Evolutionary conservation across 345 rosid genomes (phyloP), one percentile per base, ranked within the genome.

Genomic region (Cochlearia excelsa): DNA sequence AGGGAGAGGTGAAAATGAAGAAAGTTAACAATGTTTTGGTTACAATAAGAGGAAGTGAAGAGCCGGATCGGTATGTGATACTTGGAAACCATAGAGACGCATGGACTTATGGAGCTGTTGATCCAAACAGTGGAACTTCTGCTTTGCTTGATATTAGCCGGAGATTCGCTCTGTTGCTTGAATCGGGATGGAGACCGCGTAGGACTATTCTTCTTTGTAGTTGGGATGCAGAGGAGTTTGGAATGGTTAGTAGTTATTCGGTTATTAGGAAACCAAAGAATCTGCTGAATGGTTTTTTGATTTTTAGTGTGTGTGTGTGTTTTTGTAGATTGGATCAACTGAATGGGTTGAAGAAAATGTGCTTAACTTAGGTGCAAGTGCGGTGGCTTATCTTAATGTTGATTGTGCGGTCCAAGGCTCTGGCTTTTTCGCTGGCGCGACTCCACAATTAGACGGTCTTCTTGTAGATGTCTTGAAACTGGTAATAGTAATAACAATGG

Each of bases 181-280:
- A 55, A 46, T 75, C 58, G 53, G 97, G 99, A 27, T 93, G 95
- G 97, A 85, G 74, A 0, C 99, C 99, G 70, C 85, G 86, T 49
- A 85, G 99, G 56, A 89, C 94, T 41, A 78, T 93, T 45, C 74
- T 87, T 42, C 80, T 93, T 43, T 80, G 85, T 61, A 93, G 99
- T 68, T 93, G 99, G 99, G 99, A 93, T 65, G 99, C 92, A 0
- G 99, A 93, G 74, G 99, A 93, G 79, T 93, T 93, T 52, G 99
- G 97, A 56, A 85, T 93, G 97, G 99, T 93, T 74, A 68, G 89
- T 85, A 61, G 23, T 16, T 16, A 16, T 16, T 70, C 39, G 30
- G 38, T 53, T 16, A 16, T 16, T 16, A 16, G 23, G 1, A 33
- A 67, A 26, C 42, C n/a, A 3, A 7, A 56, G 68, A 35, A 16